A percentile compares a stretch with the other conserved stretches of the same genome.
These are phyloP conservation scores for Malania oleifera DNA, from an alignment of 164 flowering plant species.

Conservation along the genomic window DNA sequence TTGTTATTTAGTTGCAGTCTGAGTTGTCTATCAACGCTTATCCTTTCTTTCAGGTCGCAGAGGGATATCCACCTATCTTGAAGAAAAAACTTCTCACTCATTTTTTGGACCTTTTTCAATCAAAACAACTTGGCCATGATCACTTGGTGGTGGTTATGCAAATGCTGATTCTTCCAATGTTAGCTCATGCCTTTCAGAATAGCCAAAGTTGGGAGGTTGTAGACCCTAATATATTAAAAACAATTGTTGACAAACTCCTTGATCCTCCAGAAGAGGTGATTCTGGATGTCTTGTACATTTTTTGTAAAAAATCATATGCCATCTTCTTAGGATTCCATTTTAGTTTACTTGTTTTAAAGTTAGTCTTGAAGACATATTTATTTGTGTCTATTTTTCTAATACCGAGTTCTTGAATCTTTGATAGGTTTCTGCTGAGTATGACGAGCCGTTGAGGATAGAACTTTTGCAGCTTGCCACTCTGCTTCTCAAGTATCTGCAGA, in stretches of 20 bases:
- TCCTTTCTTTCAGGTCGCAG: slow-evolving; percentile 71
- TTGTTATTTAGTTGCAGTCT: not conserved
- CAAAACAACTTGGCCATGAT: slow-evolving; percentile 84
- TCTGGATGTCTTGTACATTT: not conserved
- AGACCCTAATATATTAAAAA: slow-evolving; percentile 74
- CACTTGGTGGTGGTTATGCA: slow-evolving; percentile 96
- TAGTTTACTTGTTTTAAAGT: not conserved
- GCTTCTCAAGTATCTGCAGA: slow-evolving; percentile 93
- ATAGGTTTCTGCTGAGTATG: slow-evolving; percentile 95
- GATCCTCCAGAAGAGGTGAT: slow-evolving; percentile 99
- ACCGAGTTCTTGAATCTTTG: not conserved
- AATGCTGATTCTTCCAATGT: slow-evolving; percentile 99
- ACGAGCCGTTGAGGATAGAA: slow-evolving; percentile 95
- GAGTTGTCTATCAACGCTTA: not conserved
- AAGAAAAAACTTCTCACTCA: slow-evolving; percentile 76
- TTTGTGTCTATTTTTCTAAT: not conserved
- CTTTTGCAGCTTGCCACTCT: slow-evolving; percentile 96
- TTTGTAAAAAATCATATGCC: not conserved
- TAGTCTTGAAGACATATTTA: no score
- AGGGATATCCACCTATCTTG: slow-evolving; percentile 82
- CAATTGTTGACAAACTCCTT: slow-evolving; percentile 93
- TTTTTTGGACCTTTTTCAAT: slow-evolving; percentile 79
- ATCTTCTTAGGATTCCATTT: slow-evolving; percentile 1
- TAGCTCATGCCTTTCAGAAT: slow-evolving; percentile 93
- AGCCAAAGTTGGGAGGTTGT: slow-evolving; percentile 95